Conservation (phyloP, 1,139 yeast species). For the Yamadazyma epiphylla region DNA sequence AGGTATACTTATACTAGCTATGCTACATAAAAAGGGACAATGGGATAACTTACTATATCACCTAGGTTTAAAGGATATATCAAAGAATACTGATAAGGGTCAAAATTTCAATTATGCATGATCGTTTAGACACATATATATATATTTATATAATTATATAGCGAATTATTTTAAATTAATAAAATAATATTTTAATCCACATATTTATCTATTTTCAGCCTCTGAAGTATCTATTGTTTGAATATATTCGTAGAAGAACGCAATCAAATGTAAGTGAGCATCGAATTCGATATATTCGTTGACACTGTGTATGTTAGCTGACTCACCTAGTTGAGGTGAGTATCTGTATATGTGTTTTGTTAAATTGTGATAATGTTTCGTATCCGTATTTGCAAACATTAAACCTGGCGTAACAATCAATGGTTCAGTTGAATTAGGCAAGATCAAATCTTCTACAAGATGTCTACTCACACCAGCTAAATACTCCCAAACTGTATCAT, state of each 20-base stretch:
- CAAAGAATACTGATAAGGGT: too few relatives aligned
- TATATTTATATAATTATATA: too few relatives aligned
- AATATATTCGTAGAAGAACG: constrained; percentile 36
- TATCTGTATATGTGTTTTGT: constrained; percentile 72
- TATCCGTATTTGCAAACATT: constrained; percentile 83
- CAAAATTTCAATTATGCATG: too few relatives aligned
- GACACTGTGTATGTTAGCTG: constrained; percentile 32
- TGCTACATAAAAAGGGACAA: constrained; percentile 92
- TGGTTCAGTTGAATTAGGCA: constrained; percentile 31
- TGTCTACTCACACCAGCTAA: constrained; percentile 43
- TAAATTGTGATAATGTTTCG: constrained; percentile 71
- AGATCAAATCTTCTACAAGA: constrained; percentile 39
- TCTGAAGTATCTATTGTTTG: constrained; percentile 21
- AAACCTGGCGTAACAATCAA: constrained; percentile 61
- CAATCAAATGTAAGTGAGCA: constrained; percentile 37
- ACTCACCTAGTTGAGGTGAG: constrained; percentile 32
- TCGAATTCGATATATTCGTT: constrained; percentile 36
- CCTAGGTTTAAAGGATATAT: constrained; percentile 18
- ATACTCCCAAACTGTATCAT: constrained; percentile 37
- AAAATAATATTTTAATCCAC: too few relatives aligned
- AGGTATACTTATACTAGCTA: constrained; percentile 81
- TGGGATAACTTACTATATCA: constrained; percentile 70
- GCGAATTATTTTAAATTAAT: too few relatives aligned
- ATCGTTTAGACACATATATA: too few relatives aligned
- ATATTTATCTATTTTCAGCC: constrained; percentile 17